Conservation (phyloP, 495 filamentous ascomycete genomes). For the Bacidia rubella region DNA sequence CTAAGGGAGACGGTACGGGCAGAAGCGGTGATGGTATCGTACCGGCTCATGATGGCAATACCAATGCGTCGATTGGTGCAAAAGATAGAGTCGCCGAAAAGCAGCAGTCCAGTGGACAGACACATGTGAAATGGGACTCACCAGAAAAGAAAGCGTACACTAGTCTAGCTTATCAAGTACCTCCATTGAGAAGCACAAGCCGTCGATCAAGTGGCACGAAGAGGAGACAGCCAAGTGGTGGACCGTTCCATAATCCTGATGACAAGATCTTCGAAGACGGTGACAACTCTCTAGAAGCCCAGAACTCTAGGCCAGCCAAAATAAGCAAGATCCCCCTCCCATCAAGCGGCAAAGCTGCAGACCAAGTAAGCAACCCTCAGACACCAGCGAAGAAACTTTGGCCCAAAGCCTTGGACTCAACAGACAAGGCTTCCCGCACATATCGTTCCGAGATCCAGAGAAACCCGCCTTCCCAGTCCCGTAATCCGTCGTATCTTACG, state of each 20-base stretch:
- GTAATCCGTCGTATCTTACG: constrained; percentile 55
- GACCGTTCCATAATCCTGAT: constrained; percentile 43
- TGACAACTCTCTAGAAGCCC: constrained; percentile 26
- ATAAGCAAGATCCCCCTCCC: constrained; percentile 38
- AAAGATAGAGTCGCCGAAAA: not conserved
- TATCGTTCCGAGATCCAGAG: constrained; percentile 61
- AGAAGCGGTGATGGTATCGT: not conserved
- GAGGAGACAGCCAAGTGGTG: constrained; percentile 26
- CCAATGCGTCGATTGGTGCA: not conserved
- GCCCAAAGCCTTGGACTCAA: not conserved
- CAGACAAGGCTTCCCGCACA: constrained; percentile 18
- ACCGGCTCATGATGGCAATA: not conserved
- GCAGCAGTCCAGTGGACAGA: not conserved
- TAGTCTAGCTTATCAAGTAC: constrained; percentile 8
- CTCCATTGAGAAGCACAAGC: constrained; percentile 4
- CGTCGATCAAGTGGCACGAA: constrained; percentile 23
- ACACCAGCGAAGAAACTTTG: not conserved
- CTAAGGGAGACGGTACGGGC: not conserved
- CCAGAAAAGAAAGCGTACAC: constrained; percentile 23
- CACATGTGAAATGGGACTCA: constrained; percentile 18
- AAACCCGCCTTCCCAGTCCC: constrained; percentile 63
- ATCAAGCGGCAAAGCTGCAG: constrained; percentile 37
- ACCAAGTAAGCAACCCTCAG: constrained; percentile 36
- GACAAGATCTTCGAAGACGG: constrained; percentile 89
- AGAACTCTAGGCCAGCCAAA: constrained; percentile 21